These are phyloP conservation scores for Escovopsis sp. DNA, from an alignment of 2,329 filamentous ascomycete species.

Conservation along the genomic window DNA sequence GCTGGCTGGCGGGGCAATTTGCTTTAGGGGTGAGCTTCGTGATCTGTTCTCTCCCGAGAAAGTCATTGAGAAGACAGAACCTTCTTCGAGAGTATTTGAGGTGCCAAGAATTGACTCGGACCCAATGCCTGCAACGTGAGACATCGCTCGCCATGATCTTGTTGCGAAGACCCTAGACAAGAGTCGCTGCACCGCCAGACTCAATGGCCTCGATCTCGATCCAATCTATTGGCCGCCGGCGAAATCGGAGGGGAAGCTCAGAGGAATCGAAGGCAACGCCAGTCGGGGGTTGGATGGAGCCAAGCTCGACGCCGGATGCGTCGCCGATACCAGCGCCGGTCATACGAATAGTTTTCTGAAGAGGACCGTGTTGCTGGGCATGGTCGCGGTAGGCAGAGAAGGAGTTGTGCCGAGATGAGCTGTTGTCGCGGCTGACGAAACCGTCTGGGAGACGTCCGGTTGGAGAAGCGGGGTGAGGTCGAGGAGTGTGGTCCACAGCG, in stretches of 20 bases:
- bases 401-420: conserved; percentile 32
- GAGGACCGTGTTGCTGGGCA: conserved; percentile 64
- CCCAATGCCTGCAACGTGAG: no score
- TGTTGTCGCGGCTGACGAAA: conserved; percentile 25
- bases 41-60: no score
- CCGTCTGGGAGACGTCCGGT: conserved; percentile 44
- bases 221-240: conserved; percentile 54
- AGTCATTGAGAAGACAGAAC: no score
- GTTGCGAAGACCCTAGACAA: conserved; percentile 22
- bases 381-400: conserved; percentile 69
- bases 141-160: no score
- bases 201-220: conserved; percentile 93
- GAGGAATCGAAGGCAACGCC: conserved; percentile 80
- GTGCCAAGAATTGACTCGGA: no score
- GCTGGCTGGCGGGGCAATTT: no score
- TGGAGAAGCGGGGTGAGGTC: conserved; percentile 59
- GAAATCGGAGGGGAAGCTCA: conserved; percentile 76
- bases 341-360: conserved; percentile 41
- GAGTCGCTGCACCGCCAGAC: conserved; percentile 64
- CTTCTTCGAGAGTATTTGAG: no score
- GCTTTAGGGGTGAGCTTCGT: no score
- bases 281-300: conserved; percentile 52
- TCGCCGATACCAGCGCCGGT: conserved; percentile 37
- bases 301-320: conserved; percentile 53
- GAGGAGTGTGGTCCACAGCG: conserved; percentile 56